Evolutionary conservation across 2,329 filamentous ascomycete species (phyloP).

Genomic region (Achaetomium macrosporum): DNA sequence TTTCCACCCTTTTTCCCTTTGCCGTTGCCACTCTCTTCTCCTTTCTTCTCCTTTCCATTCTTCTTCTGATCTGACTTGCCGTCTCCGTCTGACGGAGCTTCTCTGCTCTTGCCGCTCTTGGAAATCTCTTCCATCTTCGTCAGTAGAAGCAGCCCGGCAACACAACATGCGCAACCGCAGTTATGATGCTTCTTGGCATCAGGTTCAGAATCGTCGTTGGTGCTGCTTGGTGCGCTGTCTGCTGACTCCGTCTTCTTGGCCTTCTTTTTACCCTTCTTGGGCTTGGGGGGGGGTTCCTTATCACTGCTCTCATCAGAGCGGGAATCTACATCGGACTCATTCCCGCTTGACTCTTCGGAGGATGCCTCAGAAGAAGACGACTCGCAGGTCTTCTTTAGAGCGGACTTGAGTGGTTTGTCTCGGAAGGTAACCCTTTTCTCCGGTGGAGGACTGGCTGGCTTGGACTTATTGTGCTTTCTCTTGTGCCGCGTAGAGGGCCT

Average conservation of each 20-base stretch:
- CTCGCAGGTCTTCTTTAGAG: constrained; percentile 30
- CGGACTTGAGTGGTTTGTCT: constrained; percentile 31
- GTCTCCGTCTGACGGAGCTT: neutral
- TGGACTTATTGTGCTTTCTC: constrained; percentile 1
- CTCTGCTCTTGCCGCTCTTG: constrained; percentile 19
- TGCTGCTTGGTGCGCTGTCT: constrained; percentile 4
- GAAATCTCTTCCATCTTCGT: constrained; percentile 19
- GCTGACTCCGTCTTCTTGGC: constrained; percentile 21
- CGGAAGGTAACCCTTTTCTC: constrained; percentile 43
- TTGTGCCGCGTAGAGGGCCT: constrained; percentile 13
- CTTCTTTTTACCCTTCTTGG: constrained; percentile 11
- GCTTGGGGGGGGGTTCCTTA: neutral
- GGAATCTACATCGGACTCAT: neutral
- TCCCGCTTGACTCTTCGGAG: neutral
- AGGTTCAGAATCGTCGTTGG: neutral
- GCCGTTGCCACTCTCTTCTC: neutral
- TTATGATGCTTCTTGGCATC: constrained; percentile 26
- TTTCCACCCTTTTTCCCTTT: too few species aligned
- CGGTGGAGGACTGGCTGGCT: neutral
- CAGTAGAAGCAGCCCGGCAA: constrained; percentile 24
- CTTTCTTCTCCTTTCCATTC: constrained; percentile 6
- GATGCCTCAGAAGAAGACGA: constrained; percentile 2
- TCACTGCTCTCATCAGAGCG: constrained; percentile 11
- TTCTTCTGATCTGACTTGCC: neutral
- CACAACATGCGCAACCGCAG: constrained; percentile 32